phyloP scores from a whole-genome alignment of 495 filamentous ascomycete genomes.

The Penicillium canescens region DNA sequence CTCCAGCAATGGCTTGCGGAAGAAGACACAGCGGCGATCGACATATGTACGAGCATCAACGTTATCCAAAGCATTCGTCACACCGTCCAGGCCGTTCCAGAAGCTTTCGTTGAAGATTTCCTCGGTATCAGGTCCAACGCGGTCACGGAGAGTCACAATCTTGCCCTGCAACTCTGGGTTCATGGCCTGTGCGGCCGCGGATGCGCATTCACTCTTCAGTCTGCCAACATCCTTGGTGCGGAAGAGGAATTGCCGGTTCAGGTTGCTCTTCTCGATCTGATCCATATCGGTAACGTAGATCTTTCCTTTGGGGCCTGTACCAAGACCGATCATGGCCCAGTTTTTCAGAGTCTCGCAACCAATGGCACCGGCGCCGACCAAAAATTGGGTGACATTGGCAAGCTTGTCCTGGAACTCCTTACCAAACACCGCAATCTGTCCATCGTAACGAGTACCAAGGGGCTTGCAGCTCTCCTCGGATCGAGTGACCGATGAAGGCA shows the following conservation, averaged over 20 bases:
- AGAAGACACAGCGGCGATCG: slow-evolving; percentile 96
- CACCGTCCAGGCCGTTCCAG: slow-evolving; percentile 86
- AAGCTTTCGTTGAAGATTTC: slow-evolving; percentile 93
- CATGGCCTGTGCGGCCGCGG: slow-evolving; percentile 86
- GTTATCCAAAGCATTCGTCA: slow-evolving; percentile 97
- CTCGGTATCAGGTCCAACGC: slow-evolving; percentile 91
- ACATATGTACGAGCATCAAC: slow-evolving; percentile 97
- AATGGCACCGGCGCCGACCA: slow-evolving; percentile 96
- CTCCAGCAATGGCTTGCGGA: slow-evolving; percentile 94
- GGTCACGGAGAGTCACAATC: slow-evolving; percentile 81
- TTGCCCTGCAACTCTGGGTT: slow-evolving; percentile 88
- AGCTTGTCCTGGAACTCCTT: slow-evolving; percentile 93
- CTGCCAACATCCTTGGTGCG: slow-evolving; percentile 90
- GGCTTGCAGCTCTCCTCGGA: slow-evolving; percentile 89
- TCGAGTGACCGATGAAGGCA: slow-evolving; percentile 70
- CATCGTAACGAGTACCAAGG: slow-evolving; percentile 82
- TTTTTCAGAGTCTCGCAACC: slow-evolving; percentile 99
- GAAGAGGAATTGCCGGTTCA: slow-evolving; percentile 98
- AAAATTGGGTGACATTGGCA: slow-evolving; percentile 82
- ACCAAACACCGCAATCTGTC: slow-evolving; percentile 95
- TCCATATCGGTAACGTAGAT: slow-evolving; percentile 97
- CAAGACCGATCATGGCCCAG: slow-evolving; percentile 98
- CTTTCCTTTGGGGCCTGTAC: slow-evolving; percentile 81
- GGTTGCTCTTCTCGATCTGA: slow-evolving; percentile 97
- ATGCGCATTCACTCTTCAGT: slow-evolving; percentile 95